Conservation (phyloP, 768 basidiomycete species). For the Clitopilus hobsonii region DNA sequence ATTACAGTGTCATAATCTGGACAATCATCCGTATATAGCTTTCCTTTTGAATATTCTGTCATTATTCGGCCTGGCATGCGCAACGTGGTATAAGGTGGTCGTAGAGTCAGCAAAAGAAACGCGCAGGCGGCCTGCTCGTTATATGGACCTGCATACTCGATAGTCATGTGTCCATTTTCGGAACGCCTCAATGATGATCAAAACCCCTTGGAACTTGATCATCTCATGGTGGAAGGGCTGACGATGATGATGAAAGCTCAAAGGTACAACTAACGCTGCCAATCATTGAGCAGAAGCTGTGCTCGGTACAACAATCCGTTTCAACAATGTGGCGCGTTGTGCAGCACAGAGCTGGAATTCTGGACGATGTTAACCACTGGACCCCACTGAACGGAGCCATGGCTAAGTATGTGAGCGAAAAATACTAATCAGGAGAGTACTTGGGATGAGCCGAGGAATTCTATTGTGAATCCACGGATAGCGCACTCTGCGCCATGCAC, state of each 20-base stretch:
- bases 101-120: neutral
- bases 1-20: conserved; percentile 36
- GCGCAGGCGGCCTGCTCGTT: neutral
- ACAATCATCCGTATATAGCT: conserved; percentile 26
- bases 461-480: too few species aligned
- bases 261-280: neutral
- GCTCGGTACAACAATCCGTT: conserved; percentile 1
- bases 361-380: neutral
- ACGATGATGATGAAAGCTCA: neutral
- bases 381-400: neutral
- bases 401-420: too few species aligned
- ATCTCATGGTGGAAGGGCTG: neutral
- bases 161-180: conserved; percentile 1
- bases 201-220: neutral
- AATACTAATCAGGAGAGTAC: too few species aligned
- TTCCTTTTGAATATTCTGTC: neutral
- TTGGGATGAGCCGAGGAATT: too few species aligned
- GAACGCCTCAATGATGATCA: conserved; percentile 1
- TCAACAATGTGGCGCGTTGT: neutral
- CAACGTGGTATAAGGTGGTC: neutral
- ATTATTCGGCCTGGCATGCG: neutral
- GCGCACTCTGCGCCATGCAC: too few species aligned
- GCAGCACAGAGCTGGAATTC: neutral
- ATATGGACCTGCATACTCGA: neutral
- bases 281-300: neutral